Base-by-base conservation (phyloP, 352 stramenopile species). In the Globisporangium canariense region DNA sequence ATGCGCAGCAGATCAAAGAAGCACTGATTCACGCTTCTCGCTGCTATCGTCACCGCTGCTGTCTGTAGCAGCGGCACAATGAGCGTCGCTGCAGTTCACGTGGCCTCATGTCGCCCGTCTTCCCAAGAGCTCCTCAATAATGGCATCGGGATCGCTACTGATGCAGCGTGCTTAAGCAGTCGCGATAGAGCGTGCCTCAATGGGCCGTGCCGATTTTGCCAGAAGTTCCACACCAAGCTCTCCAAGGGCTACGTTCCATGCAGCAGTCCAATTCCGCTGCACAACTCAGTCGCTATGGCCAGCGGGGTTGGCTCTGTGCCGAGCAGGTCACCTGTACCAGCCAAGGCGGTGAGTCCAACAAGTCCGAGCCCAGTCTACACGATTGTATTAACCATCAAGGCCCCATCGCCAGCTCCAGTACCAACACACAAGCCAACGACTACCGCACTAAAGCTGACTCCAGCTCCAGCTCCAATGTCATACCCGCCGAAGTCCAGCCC, bases 191-290 rank as follows among this genome's bases (percentile, higher is more conserved):
- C 30, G 2, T 63, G 58, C 45, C 45, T 63, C 28, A 36, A 56
- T 34, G 47, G 16, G 6, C 28, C 30, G 2, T 63, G 58, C 14
- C 58, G 58, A 0, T 25, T 63, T 1, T 63, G 58, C 45, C 58
- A 57, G 58, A 20, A 56, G 16, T 57, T 40, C 34, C 45, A 10
- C 16, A 63, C 45, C 30, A 34, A 56, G 14, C 45, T 63, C 28
- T 63, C 45, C 4, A 36, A 57, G 28, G 20, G 18, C 2, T 46
- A 36, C 45, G 30, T 45, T 10, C 57, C 57, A 13, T 62, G 57
- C 14, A 32, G 13, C 22, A 10, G 6, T 11, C 57, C 43, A 10
- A 30, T 54, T 25, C 28, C 41, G 30, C 56, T 34, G 22, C 11
- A 43, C 43, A 25, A 36, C 3, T 41, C 56, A 43, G 16, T 46